Evolutionary conservation across 495 filamentous ascomycete genomes (phyloP), one percentile per base, ranked within the genome.

Genomic region (Endocarpon pusillum): DNA sequence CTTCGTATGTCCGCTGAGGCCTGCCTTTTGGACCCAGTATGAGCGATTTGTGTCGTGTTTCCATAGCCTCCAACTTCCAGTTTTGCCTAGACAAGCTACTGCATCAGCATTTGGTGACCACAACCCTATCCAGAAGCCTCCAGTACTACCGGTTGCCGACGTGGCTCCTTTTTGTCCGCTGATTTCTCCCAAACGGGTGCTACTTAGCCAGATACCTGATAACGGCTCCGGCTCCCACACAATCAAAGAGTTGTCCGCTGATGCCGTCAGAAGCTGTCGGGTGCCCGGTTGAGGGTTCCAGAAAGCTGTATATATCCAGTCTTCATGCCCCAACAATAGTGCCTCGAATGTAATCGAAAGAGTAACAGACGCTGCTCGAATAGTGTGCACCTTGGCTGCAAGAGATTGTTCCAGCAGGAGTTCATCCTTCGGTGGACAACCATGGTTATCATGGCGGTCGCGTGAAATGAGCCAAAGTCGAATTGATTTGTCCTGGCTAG

Each of bases 401-500:
- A 91, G 59, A 15, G 28, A 31, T 17, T n/a, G 12, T 17, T 31
- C 5, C 19, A 17, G 19, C 14, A 14, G 7, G 7, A 14, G 5
- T 4, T n/a, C 4, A 4, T 14, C 12, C 28, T 31, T 31, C 14
- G 5, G 7, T n/a, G n/a, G n/a, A n/a, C n/a, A n/a, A n/a, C n/a
- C n/a, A n/a, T n/a, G n/a, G n/a, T n/a, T n/a, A n/a, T n/a, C n/a
- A n/a, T n/a, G n/a, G 51, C 70, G 67, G 11, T 78, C 81, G 33
- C 69, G 64, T 34, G 77, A 81, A 16, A 96, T 50, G 31, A 85
- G 71, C 91, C 89, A 99, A 16, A 99, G 64, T 25, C 89, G 77
- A 49, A 96, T 78, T 45, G 94, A 99, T 53, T 87, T 94, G 45
- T 99, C 89, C 55, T 99, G 89, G 48, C 85, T 93, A 4, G 86